phyloP scores from a whole-genome alignment of 495 filamentous ascomycete species.

The Penicillium alfredii region DNA sequence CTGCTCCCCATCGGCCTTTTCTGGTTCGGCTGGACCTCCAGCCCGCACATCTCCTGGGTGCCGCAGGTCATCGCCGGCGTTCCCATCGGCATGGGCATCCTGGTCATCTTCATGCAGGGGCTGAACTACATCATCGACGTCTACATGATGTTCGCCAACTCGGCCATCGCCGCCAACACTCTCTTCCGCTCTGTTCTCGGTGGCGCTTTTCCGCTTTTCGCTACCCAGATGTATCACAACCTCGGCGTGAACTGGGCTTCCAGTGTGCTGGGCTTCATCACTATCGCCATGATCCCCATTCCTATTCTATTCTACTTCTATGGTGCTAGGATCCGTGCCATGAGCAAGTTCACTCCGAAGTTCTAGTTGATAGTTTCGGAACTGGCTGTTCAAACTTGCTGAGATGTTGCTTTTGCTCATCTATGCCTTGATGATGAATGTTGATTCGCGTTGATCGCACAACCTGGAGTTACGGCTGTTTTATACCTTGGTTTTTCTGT shows the following conservation, averaged over 20 bases:
- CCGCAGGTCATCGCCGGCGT: constrained; percentile 46
- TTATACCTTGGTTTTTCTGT: background rate
- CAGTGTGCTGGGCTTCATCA: constrained; percentile 59
- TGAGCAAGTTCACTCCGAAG: constrained; percentile 45
- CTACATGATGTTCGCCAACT: constrained; percentile 54
- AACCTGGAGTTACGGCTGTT: background rate
- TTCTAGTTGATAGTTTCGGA: constrained; percentile 17
- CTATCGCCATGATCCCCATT: constrained; percentile 59
- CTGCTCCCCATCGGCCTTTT: constrained; percentile 55
- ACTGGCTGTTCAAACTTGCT: too few species aligned
- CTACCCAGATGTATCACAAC: constrained; percentile 54
- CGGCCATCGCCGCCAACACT: constrained; percentile 63
- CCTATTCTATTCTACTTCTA: constrained; percentile 67
- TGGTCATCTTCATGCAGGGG: constrained; percentile 53
- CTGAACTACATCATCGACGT: constrained; percentile 62
- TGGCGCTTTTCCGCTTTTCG: constrained; percentile 62
- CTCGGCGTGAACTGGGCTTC: constrained; percentile 61
- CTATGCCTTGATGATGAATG: too few species aligned
- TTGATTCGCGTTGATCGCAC: too few species aligned
- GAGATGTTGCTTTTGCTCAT: too few species aligned
- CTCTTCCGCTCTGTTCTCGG: constrained; percentile 57
- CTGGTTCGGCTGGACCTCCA: constrained; percentile 60
- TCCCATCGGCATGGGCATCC: constrained; percentile 49
- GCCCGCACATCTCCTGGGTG: constrained; percentile 37
- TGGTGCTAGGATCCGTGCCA: constrained; percentile 54